Evolutionary conservation across 148 eudicot species (phyloP).

Genomic region (Rhododendron mucronatum): DNA sequence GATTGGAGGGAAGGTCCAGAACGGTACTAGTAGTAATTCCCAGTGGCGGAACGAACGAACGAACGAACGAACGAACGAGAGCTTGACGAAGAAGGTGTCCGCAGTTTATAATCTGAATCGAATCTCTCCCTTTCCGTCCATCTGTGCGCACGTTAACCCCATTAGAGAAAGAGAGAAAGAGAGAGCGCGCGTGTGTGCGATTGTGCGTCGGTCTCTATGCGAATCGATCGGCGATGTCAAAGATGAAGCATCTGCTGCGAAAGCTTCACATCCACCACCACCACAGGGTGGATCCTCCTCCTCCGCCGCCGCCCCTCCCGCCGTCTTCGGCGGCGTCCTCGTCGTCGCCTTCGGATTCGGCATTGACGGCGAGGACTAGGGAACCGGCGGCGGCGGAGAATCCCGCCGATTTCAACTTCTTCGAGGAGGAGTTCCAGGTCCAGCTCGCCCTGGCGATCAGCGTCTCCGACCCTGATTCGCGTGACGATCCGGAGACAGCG

Average conservation of each 20-base stretch:
- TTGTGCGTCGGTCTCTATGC: conserved; percentile 18
- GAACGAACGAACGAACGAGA: neutral
- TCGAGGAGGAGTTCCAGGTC: conserved; percentile 92
- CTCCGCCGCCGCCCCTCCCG: conserved; percentile 17
- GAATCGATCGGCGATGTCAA: conserved; percentile 51
- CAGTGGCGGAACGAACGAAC: neutral
- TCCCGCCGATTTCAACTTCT: conserved; percentile 41
- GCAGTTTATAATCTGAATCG: neutral
- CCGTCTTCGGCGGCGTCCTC: conserved; percentile 21
- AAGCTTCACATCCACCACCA: conserved; percentile 73
- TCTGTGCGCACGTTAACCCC: neutral
- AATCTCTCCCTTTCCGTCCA: neutral
- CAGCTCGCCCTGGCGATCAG: conserved; percentile 91
- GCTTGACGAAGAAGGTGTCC: neutral
- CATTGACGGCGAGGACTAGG: conserved; percentile 10
- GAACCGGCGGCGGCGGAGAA: conserved; percentile 6
- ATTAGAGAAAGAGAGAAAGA: neutral
- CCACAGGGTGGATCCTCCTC: conserved; percentile 15
- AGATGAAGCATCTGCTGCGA: conserved; percentile 80
- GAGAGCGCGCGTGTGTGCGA: conserved; percentile 7
- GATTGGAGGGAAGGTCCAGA: neutral
- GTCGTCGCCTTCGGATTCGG: conserved; percentile 27
- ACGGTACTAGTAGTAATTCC: neutral
- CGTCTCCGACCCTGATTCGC: conserved; percentile 58
- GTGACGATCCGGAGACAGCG: conserved; percentile 67